Evolutionary conservation across 192 early-diverging fungal species (phyloP).

Genomic region (Geosiphon pyriformis): DNA sequence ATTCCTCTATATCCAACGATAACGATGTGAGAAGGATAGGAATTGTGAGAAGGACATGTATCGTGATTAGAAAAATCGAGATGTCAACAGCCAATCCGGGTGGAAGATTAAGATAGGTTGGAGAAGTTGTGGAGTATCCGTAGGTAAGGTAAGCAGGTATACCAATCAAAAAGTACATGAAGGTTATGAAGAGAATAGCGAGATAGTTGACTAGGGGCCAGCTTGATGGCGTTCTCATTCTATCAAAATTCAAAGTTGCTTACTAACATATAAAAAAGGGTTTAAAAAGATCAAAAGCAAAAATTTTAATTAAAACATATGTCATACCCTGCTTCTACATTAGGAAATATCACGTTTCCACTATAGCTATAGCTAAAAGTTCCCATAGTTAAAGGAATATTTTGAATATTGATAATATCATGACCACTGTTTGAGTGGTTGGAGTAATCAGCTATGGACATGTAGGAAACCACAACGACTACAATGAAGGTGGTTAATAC

Average conservation of each 20-base stretch:
- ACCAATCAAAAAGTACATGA: constrained; percentile 60
- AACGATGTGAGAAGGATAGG: constrained; percentile 64
- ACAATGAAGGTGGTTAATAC: constrained; percentile 55
- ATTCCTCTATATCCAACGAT: constrained; percentile 55
- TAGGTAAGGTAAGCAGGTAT: constrained; percentile 60
- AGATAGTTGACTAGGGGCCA: constrained; percentile 52
- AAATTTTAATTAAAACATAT: neutral
- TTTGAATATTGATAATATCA: constrained; percentile 36
- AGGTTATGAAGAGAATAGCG: constrained; percentile 49
- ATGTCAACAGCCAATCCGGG: constrained; percentile 42
- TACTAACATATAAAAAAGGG: no score
- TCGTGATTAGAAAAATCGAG: constrained; percentile 54
- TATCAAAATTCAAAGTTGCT: no score
- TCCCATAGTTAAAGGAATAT: constrained; percentile 57
- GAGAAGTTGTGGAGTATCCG: constrained; percentile 46
- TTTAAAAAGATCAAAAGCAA: no score
- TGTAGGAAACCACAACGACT: constrained; percentile 50
- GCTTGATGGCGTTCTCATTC: constrained; percentile 50
- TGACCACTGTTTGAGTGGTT: constrained; percentile 36
- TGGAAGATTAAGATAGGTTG: constrained; percentile 56
- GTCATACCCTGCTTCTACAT: constrained; percentile 53
- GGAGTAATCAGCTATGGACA: constrained; percentile 44
- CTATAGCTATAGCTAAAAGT: constrained; percentile 63
- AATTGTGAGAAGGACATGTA: constrained; percentile 60
- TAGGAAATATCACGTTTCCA: constrained; percentile 68